Conservation (phyloP, 1,284 basidiomycete genomes). For the Cryptococcus sp. region DNA sequence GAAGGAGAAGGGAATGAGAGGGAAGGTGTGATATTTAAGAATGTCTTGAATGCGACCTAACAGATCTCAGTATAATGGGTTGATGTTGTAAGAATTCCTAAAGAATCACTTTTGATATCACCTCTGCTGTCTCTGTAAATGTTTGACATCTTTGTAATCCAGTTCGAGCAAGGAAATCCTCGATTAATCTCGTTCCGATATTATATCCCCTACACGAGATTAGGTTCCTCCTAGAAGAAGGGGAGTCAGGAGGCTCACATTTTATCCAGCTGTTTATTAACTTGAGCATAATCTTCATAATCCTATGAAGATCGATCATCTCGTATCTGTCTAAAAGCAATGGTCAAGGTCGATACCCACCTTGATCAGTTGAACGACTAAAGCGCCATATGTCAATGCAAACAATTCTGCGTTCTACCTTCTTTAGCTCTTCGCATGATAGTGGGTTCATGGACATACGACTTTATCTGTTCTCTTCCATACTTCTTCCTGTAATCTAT, state of each 20-base stretch:
- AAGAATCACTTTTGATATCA: slow-evolving; percentile 67
- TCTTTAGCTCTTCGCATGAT: neutral
- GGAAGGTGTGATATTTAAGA: slow-evolving; percentile 85
- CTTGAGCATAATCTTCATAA: slow-evolving; percentile 92
- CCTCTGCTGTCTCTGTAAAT: slow-evolving; percentile 90
- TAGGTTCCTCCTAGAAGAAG: no score
- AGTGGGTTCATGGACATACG: slow-evolving; percentile 46
- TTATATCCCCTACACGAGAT: slow-evolving; percentile 85
- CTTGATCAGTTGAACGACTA: slow-evolving; percentile 97
- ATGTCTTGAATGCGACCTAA: slow-evolving; percentile 97
- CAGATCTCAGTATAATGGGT: neutral
- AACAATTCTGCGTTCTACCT: slow-evolving; percentile 91
- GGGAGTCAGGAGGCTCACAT: slow-evolving; percentile 56
- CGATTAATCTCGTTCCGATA: slow-evolving; percentile 92
- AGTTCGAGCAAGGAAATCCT: slow-evolving; percentile 93
- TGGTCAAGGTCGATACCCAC: slow-evolving; percentile 10
- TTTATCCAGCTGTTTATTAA: slow-evolving; percentile 61
- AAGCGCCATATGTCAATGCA: slow-evolving; percentile 91
- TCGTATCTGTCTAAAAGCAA: neutral
- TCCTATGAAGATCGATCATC: slow-evolving; percentile 53
- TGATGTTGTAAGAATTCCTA: neutral
- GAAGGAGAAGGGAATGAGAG: slow-evolving; percentile 63
- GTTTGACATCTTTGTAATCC: slow-evolving; percentile 78
- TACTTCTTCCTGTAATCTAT: slow-evolving; percentile 61
- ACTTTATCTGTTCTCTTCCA: slow-evolving; percentile 93